Evolutionary conservation across 257 asterid genomes (phyloP).

Genomic region (Agastache rugosa): DNA sequence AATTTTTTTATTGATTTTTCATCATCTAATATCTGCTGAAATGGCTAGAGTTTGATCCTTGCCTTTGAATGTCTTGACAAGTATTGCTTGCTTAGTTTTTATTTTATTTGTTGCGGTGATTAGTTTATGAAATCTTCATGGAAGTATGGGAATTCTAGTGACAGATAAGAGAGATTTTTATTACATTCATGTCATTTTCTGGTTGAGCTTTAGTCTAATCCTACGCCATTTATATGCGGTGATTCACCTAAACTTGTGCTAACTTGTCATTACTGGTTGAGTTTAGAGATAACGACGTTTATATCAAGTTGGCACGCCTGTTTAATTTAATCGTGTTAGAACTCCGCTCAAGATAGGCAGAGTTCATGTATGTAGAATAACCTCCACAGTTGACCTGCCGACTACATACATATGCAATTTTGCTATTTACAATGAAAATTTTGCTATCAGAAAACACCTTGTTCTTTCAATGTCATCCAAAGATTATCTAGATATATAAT

Average conservation of each 20-base stretch:
- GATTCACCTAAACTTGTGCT: conserved; percentile 47
- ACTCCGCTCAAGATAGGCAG: conserved; percentile 28
- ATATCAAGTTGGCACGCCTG: conserved; percentile 38
- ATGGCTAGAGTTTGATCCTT: not conserved
- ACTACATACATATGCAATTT: conserved; percentile 13
- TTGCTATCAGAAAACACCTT: conserved; percentile 9
- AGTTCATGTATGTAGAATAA: conserved; percentile 1
- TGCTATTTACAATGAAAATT: conserved; percentile 22
- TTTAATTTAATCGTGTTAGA: conserved; percentile 29
- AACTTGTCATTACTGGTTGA: conserved; percentile 34
- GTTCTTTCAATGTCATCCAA: conserved; percentile 29
- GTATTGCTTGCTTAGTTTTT: not conserved
- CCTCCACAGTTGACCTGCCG: conserved; percentile 45
- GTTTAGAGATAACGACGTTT: conserved; percentile 41
- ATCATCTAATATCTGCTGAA: not conserved
- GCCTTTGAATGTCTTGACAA: conserved; percentile 19
- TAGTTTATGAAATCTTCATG: not conserved
- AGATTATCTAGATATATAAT: conserved; percentile 9
- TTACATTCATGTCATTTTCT: conserved; percentile 36
- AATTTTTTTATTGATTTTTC: not conserved
- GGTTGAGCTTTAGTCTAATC: conserved; percentile 29
- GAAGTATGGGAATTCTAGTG: conserved; percentile 20
- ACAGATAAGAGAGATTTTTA: conserved; percentile 30
- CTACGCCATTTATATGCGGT: conserved; percentile 29
- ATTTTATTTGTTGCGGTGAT: not conserved